Evolutionary conservation across 164 flowering plant species (phyloP), one percentile per base, ranked within the genome.

Genomic region (Taxillus chinensis): DNA sequence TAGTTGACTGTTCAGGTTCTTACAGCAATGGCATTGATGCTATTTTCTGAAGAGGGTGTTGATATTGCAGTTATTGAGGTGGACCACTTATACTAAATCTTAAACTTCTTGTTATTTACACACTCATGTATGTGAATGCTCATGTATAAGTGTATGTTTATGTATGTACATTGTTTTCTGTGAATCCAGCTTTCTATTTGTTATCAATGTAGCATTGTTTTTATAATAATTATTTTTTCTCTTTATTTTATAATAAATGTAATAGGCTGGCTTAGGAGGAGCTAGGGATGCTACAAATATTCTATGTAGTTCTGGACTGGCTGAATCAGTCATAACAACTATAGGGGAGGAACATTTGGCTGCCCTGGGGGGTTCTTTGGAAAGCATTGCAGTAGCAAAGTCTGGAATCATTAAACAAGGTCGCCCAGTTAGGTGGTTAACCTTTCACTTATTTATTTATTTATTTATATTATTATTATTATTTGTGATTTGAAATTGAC

Each of bases 211-310:
- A 27, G 27, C 27, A 27, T 27, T 27, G 27, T 27, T 27, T 27
- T 27, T 27, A 27, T 27, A 27, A 27, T 27, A 27, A 27, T 27
- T 27, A 2, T 27, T 55, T 38, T 8, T 17, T 61, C 3, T 39
- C 65, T 64, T 59, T 38, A 48, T 27, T 27, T 27, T 27, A 27
- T 27, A 27, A 27, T 27, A 27, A 27, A 15, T 59, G 50, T 62
- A 55, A 67, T 68, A 93, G 97, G 90, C 97, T 68, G 97, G 99
- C 39, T 72, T 95, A 12, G 99, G 99, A 17, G 99, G 99, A 59
- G 92, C 95, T 54, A 79, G 96, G 41, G 99, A 95, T 87, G 97
- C 99, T 41, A 91, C 99, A 64, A 95, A 95, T 70, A 72, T 95
- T 50, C 73, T 91, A 55, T 48, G 62, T 63, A 77, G 86, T 61